Percentiles rank a stretch among this genome's conserved stretches.
phyloP scores from a whole-genome alignment of 768 basidiomycete genomes.

The Gautieria morchelliformis region DNA sequence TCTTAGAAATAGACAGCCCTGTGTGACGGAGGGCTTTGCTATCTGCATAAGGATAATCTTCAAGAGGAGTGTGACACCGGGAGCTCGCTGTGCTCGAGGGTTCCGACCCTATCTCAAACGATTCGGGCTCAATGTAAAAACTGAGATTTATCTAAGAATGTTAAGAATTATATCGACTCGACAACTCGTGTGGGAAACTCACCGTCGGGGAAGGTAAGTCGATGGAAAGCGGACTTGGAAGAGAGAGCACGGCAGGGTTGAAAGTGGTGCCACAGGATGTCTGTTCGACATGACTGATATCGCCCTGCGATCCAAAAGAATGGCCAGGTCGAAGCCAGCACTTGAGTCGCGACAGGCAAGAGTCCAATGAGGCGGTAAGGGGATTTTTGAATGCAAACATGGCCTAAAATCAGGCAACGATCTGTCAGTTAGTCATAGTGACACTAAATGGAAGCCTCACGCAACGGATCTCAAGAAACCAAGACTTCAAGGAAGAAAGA shows the following conservation, averaged over 20 bases:
- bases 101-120: neutral
- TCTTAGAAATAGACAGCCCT: too few species aligned
- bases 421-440: neutral
- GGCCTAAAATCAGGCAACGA: neutral
- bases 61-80: neutral
- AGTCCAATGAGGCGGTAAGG: neutral
- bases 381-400: neutral
- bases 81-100: neutral
- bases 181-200: too few species aligned
- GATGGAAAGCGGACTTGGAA: neutral
- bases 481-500: neutral
- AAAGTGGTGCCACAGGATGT: neutral
- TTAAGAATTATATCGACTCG: too few species aligned
- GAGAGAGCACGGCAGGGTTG: neutral
- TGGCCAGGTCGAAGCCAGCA: too few species aligned
- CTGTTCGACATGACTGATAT: neutral
- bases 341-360: neutral
- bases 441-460: neutral
- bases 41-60: too few species aligned
- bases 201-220: neutral
- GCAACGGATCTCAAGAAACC: neutral
- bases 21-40: neutral
- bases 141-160: neutral
- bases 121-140: neutral
- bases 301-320: too few species aligned